Percentiles rank a stretch among this genome's conserved stretches.
Evolutionary conservation across 1,139 yeast genomes (phyloP).

Genomic region (Scheffersomyces lignicola): DNA sequence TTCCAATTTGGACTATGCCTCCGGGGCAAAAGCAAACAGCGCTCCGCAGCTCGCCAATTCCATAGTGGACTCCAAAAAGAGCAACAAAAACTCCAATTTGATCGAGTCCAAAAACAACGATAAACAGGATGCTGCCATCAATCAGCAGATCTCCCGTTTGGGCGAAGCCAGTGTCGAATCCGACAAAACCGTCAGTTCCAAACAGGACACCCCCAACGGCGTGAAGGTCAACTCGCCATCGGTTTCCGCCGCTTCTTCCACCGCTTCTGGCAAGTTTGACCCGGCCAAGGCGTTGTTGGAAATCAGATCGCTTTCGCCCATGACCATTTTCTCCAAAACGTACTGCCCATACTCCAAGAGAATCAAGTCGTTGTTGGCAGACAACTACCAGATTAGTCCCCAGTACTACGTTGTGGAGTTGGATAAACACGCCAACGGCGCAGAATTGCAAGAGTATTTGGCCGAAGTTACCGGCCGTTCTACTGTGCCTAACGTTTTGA

Average conservation of each 20-base stretch:
- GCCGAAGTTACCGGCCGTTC: slow-evolving; percentile 56
- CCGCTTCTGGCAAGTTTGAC: slow-evolving; percentile 39
- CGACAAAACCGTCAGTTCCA: slow-evolving; percentile 5
- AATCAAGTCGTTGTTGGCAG: slow-evolving; percentile 64
- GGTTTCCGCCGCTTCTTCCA: slow-evolving; percentile 9
- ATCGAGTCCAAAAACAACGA: slow-evolving; percentile 38
- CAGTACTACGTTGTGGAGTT: slow-evolving; percentile 74
- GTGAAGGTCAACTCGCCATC: slow-evolving; percentile 7
- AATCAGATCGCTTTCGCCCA: slow-evolving; percentile 64
- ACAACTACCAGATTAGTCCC: slow-evolving; percentile 72
- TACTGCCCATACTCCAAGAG: slow-evolving; percentile 74
- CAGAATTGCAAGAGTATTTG: slow-evolving; percentile 59
- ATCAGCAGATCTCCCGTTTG: slow-evolving; percentile 36
- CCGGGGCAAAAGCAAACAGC: too few species aligned
- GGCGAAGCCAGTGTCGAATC: slow-evolving; percentile 12
- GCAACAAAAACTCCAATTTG: slow-evolving; percentile 15
- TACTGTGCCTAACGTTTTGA: slow-evolving; percentile 72
- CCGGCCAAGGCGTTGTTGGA: slow-evolving; percentile 60
- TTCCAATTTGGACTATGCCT: background rate
- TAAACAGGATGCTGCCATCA: slow-evolving; percentile 40
- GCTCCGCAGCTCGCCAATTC: too few species aligned
- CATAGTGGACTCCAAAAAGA: background rate
- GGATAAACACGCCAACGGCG: slow-evolving; percentile 73
- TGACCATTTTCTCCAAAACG: slow-evolving; percentile 69
- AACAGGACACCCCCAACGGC: too few species aligned